phyloP scores from a whole-genome alignment of 768 basidiomycete genomes.

The Auriculariales sp. region DNA sequence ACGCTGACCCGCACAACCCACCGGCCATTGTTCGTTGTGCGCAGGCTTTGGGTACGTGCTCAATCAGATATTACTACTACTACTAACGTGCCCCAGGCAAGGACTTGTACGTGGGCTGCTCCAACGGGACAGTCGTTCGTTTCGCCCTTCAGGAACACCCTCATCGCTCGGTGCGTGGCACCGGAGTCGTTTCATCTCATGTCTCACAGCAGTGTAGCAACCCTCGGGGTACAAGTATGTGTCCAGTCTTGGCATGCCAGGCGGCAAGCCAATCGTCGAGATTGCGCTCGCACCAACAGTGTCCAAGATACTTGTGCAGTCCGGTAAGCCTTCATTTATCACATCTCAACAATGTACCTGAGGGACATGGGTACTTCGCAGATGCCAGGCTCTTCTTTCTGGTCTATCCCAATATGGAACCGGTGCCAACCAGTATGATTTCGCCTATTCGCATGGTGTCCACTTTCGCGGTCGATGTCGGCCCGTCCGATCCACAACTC shows the following conservation, averaged over 20 bases:
- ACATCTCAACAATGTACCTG: too few species aligned
- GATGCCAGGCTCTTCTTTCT: slow-evolving; percentile 66
- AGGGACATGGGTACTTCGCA: too few species aligned
- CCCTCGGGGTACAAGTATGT: slow-evolving; percentile 43
- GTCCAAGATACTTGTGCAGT: slow-evolving; percentile 57
- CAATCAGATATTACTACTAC: slow-evolving; percentile 2
- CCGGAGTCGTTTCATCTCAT: slow-evolving; percentile 7
- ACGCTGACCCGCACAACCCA: slow-evolving; percentile 10
- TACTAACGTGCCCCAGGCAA: slow-evolving; percentile 31
- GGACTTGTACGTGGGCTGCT: slow-evolving; percentile 78
- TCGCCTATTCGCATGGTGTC: slow-evolving; percentile 72
- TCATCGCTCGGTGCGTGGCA: slow-evolving; percentile 27
- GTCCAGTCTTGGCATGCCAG: slow-evolving; percentile 55
- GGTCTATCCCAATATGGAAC: slow-evolving; percentile 65
- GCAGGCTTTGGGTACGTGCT: slow-evolving; percentile 40
- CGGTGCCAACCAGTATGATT: slow-evolving; percentile 39
- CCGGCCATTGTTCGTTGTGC: slow-evolving; percentile 23
- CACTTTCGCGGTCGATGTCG: slow-evolving; percentile 70
- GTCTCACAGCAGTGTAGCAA: slow-evolving; percentile 23
- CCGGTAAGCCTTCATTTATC: too few species aligned
- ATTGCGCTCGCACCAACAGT: slow-evolving; percentile 69
- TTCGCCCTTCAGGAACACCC: slow-evolving; percentile 55
- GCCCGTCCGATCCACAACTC: slow-evolving; percentile 3
- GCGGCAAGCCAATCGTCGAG: slow-evolving; percentile 59
- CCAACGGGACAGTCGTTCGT: slow-evolving; percentile 71